Percentiles rank a stretch among this genome's conserved stretches.
These are phyloP conservation scores for Heliamphora pulchella DNA, from an alignment of 179 eudicot species.

Conservation along the genomic window DNA sequence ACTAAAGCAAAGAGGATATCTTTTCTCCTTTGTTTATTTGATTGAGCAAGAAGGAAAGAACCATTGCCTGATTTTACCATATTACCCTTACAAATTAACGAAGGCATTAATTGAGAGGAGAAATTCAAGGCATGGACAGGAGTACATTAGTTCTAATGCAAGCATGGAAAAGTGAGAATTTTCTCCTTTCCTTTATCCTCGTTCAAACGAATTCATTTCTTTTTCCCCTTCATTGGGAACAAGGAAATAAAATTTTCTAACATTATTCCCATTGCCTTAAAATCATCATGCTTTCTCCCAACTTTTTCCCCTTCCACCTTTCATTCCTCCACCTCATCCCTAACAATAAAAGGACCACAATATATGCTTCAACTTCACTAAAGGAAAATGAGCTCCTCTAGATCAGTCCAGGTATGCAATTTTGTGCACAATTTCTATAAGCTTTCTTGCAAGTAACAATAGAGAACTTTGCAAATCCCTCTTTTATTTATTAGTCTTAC, in stretches of 20 bases:
- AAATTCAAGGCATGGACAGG: too few species aligned
- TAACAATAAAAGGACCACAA: background rate
- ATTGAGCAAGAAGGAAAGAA: too few species aligned
- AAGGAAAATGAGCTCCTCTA: constrained; percentile 12
- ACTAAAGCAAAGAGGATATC: too few species aligned
- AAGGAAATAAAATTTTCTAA: background rate
- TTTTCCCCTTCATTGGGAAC: background rate
- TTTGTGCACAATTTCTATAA: background rate
- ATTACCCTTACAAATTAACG: too few species aligned
- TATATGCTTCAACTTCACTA: background rate
- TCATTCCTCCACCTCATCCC: background rate
- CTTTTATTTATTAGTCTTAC: background rate
- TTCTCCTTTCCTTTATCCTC: too few species aligned
- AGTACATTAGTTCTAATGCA: too few species aligned
- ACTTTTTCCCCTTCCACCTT: background rate
- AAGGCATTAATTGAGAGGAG: too few species aligned
- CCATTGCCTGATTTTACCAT: too few species aligned
- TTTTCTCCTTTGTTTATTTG: too few species aligned
- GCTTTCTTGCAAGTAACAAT: background rate
- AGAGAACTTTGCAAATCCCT: background rate
- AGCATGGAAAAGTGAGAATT: too few species aligned
- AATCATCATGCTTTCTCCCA: background rate
- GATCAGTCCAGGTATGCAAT: background rate
- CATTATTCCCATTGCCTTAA: background rate
- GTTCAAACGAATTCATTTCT: too few species aligned